A percentile compares a stretch with the other conserved stretches of the same genome.
These are phyloP conservation scores for Leccinum fallax DNA, from an alignment of 1,284 basidiomycete genomes.

Conservation along the genomic window DNA sequence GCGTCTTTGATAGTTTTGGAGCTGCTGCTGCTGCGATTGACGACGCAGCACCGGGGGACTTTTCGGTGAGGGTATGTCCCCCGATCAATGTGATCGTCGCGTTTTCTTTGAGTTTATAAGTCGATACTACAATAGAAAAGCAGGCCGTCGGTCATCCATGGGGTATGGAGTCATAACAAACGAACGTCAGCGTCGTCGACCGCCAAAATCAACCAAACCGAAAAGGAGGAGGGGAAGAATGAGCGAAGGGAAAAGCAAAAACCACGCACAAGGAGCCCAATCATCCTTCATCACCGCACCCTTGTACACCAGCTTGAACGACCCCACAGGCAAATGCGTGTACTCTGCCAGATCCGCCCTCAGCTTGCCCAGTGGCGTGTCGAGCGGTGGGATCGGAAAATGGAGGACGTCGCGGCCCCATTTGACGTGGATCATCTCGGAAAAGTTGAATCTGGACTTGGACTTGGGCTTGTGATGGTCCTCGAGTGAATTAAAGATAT, in stretches of 20 bases:
- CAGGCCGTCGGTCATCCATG: neutral
- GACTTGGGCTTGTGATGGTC: neutral
- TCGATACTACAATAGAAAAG: constrained; percentile 48
- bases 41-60: constrained; percentile 21
- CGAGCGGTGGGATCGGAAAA: constrained; percentile 57
- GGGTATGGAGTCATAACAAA: neutral
- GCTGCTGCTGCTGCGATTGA: neutral
- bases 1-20: constrained; percentile 11
- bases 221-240: neutral
- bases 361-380: constrained; percentile 56
- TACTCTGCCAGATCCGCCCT: constrained; percentile 61
- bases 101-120: constrained; percentile 61
- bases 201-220: neutral
- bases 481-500: neutral
- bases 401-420: constrained; percentile 65
- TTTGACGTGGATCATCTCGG: constrained; percentile 53
- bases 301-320: constrained; percentile 79
- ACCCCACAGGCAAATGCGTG: constrained; percentile 59
- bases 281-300: constrained; percentile 83
- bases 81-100: constrained; percentile 68
- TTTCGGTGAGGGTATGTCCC: constrained; percentile 32
- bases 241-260: neutral
- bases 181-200: constrained; percentile 6
- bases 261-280: constrained; percentile 56
- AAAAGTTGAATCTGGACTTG: constrained; percentile 6